phyloP scores from a whole-genome alignment of 2,329 filamentous ascomycete species.

The Penicillium decumbens region DNA sequence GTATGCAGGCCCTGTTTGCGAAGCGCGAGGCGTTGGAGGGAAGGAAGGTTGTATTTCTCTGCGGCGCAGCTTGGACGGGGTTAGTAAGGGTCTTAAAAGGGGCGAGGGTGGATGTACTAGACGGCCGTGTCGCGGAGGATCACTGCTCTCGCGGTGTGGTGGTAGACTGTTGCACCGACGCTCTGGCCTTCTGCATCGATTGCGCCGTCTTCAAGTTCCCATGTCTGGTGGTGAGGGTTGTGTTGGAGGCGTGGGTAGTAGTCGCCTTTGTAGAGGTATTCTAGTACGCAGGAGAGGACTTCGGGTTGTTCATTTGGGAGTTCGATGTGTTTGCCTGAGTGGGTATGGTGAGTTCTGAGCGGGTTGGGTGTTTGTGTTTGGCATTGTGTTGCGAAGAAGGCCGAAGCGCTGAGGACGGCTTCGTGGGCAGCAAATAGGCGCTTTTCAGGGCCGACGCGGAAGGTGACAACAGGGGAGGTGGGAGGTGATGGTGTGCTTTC shows the following conservation, averaged over 20 bases:
- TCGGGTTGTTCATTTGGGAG: conserved; percentile 84
- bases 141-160: conserved; percentile 59
- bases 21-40: conserved; percentile 77
- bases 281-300: conserved; percentile 82
- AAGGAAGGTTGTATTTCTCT: conserved; percentile 74
- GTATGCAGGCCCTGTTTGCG: conserved; percentile 86
- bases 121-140: conserved; percentile 85
- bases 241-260: conserved; percentile 80
- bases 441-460: conserved; percentile 74
- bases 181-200: conserved; percentile 38
- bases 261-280: conserved; percentile 91
- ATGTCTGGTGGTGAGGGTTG: conserved; percentile 74
- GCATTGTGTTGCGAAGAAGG: conserved; percentile 68
- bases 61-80: conserved; percentile 61
- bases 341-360: conserved; percentile 7
- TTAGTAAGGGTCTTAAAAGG: background rate
- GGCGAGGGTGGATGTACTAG: conserved; percentile 51
- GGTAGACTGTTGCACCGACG: conserved; percentile 64
- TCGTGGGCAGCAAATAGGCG: conserved; percentile 89
- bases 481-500: conserved; percentile 52
- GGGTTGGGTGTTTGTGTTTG: conserved; percentile 47
- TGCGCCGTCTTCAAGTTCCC: conserved; percentile 68
- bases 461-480: conserved; percentile 68
- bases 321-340: conserved; percentile 63
- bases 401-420: conserved; percentile 71